Percentiles rank a stretch among this genome's conserved stretches.
These are phyloP conservation scores for Ustilago hordei DNA, from an alignment of 1,284 basidiomycete genomes.

Conservation along the genomic window DNA sequence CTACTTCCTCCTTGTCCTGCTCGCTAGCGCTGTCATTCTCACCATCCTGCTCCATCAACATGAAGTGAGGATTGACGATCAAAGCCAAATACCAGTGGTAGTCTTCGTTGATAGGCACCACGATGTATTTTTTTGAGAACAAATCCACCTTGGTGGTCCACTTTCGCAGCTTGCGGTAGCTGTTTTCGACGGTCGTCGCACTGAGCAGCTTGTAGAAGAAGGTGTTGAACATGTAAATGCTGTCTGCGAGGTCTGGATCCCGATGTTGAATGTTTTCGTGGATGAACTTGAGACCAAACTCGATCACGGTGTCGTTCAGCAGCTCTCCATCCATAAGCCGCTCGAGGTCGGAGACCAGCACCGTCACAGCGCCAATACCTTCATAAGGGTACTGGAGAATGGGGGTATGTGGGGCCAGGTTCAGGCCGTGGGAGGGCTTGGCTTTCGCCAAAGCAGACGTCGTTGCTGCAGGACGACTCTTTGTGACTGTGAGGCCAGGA, in stretches of 20 bases:
- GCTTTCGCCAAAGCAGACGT: not conserved
- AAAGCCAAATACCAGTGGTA: conserved; percentile 97
- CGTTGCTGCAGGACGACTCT: conserved; percentile 1
- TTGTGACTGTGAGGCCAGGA: conserved; percentile 6
- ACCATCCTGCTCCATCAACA: conserved; percentile 18
- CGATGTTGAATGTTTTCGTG: conserved; percentile 55
- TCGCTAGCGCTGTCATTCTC: conserved; percentile 17
- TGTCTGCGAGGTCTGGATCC: conserved; percentile 77
- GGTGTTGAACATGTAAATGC: conserved; percentile 91
- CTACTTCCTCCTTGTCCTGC: conserved; percentile 32
- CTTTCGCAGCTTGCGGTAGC: conserved; percentile 86
- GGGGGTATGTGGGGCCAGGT: conserved; percentile 4
- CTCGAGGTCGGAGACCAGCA: conserved; percentile 51
- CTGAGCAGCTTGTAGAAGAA: conserved; percentile 97
- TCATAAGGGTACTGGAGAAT: conserved; percentile 56
- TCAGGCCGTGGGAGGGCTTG: conserved; percentile 2
- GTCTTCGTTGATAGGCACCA: conserved; percentile 96
- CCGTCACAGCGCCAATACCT: conserved; percentile 52
- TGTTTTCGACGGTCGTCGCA: conserved; percentile 72
- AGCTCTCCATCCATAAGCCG: conserved; percentile 59
- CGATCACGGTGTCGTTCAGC: conserved; percentile 93
- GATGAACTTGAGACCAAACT: conserved; percentile 89
- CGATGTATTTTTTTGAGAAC: conserved; percentile 89
- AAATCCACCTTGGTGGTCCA: conserved; percentile 91
- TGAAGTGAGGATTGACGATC: conserved; percentile 80